Base-by-base conservation (phyloP, 1,284 basidiomycete species). In the Leccinum pseudoinsigne region DNA sequence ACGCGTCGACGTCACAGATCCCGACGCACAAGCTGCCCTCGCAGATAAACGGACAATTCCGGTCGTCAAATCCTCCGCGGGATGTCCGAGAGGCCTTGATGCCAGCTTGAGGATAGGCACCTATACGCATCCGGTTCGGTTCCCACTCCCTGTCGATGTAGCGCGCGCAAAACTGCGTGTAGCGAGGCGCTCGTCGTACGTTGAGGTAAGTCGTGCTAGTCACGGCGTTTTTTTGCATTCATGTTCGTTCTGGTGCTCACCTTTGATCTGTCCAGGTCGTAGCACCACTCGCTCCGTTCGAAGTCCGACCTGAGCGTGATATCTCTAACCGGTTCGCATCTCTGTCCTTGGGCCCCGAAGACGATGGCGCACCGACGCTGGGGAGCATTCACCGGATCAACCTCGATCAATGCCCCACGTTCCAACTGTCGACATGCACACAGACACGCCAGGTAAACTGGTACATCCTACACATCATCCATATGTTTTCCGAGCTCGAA, bases 101-200 rank as follows among this genome's bases (percentile, higher is more conserved):
- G 62, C 58, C 8, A 23, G 10, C 4, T 14, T 74, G 34, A 56
- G 7, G 50, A 65, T 74, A 23, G 71, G 57, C 23, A 57, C 38
- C 0, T 53, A 67, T 16, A 10, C 36, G 3, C 64, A 31, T 54
- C 2, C 51, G 10, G 18, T 68, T 12, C 62, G 18, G 9, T 75
- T 71, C 31, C 73, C 72, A 3, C 71, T 74, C 53, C 78, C 78
- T 1, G 69, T 83, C 8, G 69, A 76, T 21, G 72, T 72, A 5
- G 62, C 50, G 5, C 67, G 67, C 11, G 62, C 69, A 2, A 84
- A 76, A 64, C 55, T 81, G 5, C 77, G 82, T 2, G 67, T 86
- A 18, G 84, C 82, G 12, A 78, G 85, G 18, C 80, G 77, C 62
- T 84, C 83, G 0, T 74, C 70, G 5, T 86, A 82, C 62, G 75